Evolutionary conservation across 202 grass and related monocot species (phyloP).

Genomic region (Setaria viridis): DNA sequence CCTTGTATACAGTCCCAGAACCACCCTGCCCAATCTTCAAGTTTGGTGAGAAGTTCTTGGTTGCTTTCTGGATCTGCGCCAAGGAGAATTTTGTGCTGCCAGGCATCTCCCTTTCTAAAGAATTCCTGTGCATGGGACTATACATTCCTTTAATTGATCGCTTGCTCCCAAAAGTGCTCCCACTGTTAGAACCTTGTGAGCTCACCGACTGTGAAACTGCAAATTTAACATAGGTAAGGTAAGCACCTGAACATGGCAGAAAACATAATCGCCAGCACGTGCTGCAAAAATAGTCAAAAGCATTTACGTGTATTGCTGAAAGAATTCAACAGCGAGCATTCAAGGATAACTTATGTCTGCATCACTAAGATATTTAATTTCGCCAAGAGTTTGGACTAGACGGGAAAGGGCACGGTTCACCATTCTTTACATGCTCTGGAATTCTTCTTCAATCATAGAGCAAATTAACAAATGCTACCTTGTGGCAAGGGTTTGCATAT

Average conservation of each 20-base stretch:
- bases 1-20: slow-evolving; percentile 81
- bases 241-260: not conserved
- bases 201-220: slow-evolving; percentile 52
- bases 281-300: slow-evolving; percentile 5
- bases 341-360: not conserved
- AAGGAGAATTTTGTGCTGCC: slow-evolving; percentile 68
- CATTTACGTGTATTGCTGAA: not conserved
- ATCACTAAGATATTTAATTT: not conserved
- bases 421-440: slow-evolving; percentile 1
- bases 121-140: slow-evolving; percentile 47
- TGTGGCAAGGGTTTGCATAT: slow-evolving; percentile 17
- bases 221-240: slow-evolving; percentile 23
- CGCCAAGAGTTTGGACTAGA: slow-evolving; percentile 1
- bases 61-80: slow-evolving; percentile 78
- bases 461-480: slow-evolving; percentile 35
- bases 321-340: slow-evolving; percentile 2
- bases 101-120: slow-evolving; percentile 55
- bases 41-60: slow-evolving; percentile 80
- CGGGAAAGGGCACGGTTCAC: not conserved
- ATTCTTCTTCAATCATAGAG: slow-evolving; percentile 34
- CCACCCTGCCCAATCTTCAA: slow-evolving; percentile 85
- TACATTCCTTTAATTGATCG: slow-evolving; percentile 53
- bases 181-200: slow-evolving; percentile 57
- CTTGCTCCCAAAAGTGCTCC: slow-evolving; percentile 50
- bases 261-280: slow-evolving; percentile 1